A percentile compares a stretch with the other conserved stretches of the same genome.
Evolutionary conservation across 805 yeast species (phyloP).

Genomic region (Wickerhamiella azymoides): DNA sequence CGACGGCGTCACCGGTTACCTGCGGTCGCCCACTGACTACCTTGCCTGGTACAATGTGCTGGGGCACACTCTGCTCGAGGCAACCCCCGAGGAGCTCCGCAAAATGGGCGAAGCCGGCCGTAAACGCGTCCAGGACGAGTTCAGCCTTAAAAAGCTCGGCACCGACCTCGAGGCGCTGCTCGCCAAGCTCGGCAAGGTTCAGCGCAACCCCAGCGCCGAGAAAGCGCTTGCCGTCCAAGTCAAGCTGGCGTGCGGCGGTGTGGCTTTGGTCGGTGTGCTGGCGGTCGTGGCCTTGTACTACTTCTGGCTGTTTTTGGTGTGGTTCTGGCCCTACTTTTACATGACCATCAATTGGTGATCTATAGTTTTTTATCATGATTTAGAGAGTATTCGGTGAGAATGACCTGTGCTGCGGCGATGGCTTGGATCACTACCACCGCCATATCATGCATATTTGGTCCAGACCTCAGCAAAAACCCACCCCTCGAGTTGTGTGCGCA

Average conservation of each 20-base stretch:
- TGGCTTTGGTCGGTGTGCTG: not conserved
- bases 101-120: constrained; percentile 24
- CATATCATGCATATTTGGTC: too few species aligned
- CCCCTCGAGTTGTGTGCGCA: too few species aligned
- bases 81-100: constrained; percentile 14
- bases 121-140: constrained; percentile 21
- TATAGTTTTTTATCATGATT: too few species aligned
- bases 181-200: constrained; percentile 11
- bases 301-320: not conserved
- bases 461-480: too few species aligned
- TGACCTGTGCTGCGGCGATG: too few species aligned
- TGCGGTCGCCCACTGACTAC: constrained; percentile 20
- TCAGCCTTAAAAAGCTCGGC: constrained; percentile 24
- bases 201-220: constrained; percentile 13
- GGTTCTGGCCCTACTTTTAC: constrained; percentile 6
- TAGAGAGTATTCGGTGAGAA: too few species aligned
- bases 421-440: too few species aligned
- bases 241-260: constrained; percentile 5
- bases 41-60: constrained; percentile 27
- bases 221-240: constrained; percentile 6
- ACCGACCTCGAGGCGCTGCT: constrained; percentile 19
- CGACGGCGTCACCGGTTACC: constrained; percentile 30
- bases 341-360: constrained; percentile 4
- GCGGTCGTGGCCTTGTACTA: not conserved
- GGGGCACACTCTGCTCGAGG: constrained; percentile 17